These are phyloP conservation scores for Trichoderma breve DNA, from an alignment of 2,329 filamentous ascomycete species.

Conservation along the genomic window DNA sequence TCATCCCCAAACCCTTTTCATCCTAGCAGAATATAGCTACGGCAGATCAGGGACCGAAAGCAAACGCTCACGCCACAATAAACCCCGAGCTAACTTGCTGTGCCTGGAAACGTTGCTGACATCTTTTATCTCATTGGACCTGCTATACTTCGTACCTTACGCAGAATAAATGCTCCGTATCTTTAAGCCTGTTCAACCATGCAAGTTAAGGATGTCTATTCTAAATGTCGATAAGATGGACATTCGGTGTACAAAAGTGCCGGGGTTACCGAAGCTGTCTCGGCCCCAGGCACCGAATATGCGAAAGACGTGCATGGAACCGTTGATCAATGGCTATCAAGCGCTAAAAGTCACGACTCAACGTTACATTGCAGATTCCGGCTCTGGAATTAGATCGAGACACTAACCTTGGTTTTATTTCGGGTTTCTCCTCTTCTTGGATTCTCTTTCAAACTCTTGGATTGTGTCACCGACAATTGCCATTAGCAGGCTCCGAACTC, in stretches of 20 bases:
- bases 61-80: neutral
- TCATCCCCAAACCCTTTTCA: neutral
- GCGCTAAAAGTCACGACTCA: neutral
- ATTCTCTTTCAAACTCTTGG: too few species aligned
- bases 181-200: neutral
- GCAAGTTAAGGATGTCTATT: neutral
- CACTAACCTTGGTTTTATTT: neutral
- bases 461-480: neutral
- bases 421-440: too few species aligned
- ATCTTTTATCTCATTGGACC: neutral
- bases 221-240: neutral
- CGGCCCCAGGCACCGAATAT: neutral
- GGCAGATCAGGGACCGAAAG: slow-evolving; percentile 10
- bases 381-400: neutral
- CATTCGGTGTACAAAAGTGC: neutral
- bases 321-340: neutral
- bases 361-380: neutral
- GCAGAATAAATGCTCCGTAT: neutral
- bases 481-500: neutral
- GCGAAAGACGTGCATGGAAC: neutral
- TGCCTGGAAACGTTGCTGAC: neutral
- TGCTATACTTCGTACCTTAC: neutral
- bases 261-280: neutral
- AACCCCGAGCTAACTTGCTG: neutral
- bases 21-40: neutral